Base-by-base conservation (phyloP, 805 yeast species). In the Debaryomyces prosopidis region DNA sequence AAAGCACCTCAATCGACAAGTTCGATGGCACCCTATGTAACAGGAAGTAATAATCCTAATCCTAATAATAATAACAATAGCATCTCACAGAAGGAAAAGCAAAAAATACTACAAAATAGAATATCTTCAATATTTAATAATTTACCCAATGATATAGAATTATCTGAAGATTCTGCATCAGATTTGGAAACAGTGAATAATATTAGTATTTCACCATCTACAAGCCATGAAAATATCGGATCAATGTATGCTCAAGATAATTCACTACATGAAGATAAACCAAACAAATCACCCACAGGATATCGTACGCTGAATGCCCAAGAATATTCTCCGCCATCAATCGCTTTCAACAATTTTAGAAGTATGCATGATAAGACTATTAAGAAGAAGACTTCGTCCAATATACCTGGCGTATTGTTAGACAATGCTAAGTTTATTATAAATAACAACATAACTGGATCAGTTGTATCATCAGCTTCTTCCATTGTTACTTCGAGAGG, bases 101-200 rank as follows among this genome's bases (percentile, higher is more conserved):
- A 43, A 7, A 45, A 44, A 16, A 48, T 64, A n/a, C 52, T 67
- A 5, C 69, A 60, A 49, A 65, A 55, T 47, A 54, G 64, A 28
- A 69, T 70, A 10, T 58, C 74, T 1, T 60, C 74, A 5, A 66
- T 71, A 4, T 73, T 73, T 55, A 73, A 69, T 47, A 73, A 73
- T 36, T 54, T 73, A n/a, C 78, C 78, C 11, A 73, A 73, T 50
- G 78, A 73, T 56, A 70, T 73, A 42, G 77, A 73, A 46, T 53
- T 73, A 5, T 70, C 76, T 0, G 78, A 73, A 42, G 77, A 73
- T 49, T 68, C 74, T n/a, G 75, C 73, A 2, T 66, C 73, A 1
- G 77, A 71, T 40, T 52, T 53, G 36, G 77, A 72, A 16, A 65
- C 75, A 1, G 56, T 66, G 6, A 23, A 23, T 23, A 52, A 57